phyloP scores from a whole-genome alignment of 306 rosid species.

The Corylus heterophylla region DNA sequence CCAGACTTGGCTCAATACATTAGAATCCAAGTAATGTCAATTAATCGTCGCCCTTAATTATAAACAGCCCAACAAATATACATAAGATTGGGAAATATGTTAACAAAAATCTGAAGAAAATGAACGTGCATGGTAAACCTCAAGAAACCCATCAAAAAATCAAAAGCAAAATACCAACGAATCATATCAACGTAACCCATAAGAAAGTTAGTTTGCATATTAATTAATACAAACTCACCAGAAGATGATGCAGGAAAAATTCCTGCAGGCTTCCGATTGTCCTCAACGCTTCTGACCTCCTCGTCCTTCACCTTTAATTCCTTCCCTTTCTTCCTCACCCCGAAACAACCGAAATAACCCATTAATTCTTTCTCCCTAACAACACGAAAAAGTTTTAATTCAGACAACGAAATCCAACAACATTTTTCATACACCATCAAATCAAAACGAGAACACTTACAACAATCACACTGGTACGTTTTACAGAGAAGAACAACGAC shows the following conservation, averaged over 20 bases:
- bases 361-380: slow-evolving; percentile 3
- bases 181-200: not conserved
- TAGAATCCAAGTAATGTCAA: no score
- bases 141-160: not conserved
- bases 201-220: not conserved
- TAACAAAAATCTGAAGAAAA: no score
- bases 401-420: not conserved
- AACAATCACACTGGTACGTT: slow-evolving; percentile 4
- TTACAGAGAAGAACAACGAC: not conserved
- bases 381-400: slow-evolving; percentile 16
- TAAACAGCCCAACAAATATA: no score
- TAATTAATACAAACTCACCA: not conserved
- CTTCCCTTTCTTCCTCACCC: not conserved
- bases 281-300: not conserved
- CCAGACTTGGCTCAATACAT: no score
- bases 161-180: not conserved
- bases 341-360: slow-evolving; percentile 42
- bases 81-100: no score
- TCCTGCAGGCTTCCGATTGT: not conserved
- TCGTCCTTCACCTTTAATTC: not conserved
- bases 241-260: not conserved
- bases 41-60: no score
- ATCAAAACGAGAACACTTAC: not conserved
- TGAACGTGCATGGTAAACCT: not conserved
- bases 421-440: not conserved